Evolutionary conservation across 495 filamentous ascomycete genomes (phyloP).

Genomic region (Sporormia fimetaria): DNA sequence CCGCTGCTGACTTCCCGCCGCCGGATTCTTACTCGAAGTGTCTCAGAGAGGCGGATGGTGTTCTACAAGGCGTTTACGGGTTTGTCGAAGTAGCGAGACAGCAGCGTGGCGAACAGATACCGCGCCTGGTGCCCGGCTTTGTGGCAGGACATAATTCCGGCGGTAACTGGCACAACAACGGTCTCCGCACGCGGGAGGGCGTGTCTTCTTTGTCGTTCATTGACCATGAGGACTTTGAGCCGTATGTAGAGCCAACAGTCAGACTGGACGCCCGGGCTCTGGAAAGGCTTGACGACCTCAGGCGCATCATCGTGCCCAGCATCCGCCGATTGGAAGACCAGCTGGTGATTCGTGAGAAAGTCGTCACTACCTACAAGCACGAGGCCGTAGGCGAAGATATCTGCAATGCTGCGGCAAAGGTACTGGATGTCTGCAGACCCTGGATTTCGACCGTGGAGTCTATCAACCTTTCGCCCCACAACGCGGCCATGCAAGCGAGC

Average conservation of each 20-base stretch:
- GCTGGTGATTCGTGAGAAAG: slow-evolving; percentile 61
- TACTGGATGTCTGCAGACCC: slow-evolving; percentile 74
- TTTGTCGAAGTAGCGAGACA: slow-evolving; percentile 91
- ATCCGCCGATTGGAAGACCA: slow-evolving; percentile 80
- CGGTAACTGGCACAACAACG: slow-evolving; percentile 91
- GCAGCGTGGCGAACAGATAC: slow-evolving; percentile 79
- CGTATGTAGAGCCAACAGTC: slow-evolving; percentile 58
- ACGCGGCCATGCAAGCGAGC: slow-evolving; percentile 65
- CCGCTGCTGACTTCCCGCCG: slow-evolving; percentile 80
- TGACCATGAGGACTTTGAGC: slow-evolving; percentile 64
- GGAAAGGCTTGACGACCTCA: slow-evolving; percentile 73
- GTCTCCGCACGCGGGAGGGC: slow-evolving; percentile 54
- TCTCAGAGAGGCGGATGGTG: slow-evolving; percentile 87
- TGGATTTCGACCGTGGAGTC: slow-evolving; percentile 84
- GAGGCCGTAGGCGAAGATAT: slow-evolving; percentile 61
- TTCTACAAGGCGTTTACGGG: slow-evolving; percentile 82
- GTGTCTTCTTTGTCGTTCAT: slow-evolving; percentile 65
- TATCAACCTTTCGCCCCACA: slow-evolving; percentile 65
- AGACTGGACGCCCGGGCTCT: slow-evolving; percentile 63
- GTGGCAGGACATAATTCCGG: slow-evolving; percentile 68
- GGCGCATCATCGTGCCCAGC: slow-evolving; percentile 64
- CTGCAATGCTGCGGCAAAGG: slow-evolving; percentile 59
- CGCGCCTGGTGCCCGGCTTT: slow-evolving; percentile 84
- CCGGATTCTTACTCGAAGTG: slow-evolving; percentile 86
- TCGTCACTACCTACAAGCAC: slow-evolving; percentile 60